Evolutionary conservation across 192 early-diverging fungal genomes (phyloP), one percentile per base, ranked within the genome.

Genomic region (Phycomyces blakesleeanus): DNA sequence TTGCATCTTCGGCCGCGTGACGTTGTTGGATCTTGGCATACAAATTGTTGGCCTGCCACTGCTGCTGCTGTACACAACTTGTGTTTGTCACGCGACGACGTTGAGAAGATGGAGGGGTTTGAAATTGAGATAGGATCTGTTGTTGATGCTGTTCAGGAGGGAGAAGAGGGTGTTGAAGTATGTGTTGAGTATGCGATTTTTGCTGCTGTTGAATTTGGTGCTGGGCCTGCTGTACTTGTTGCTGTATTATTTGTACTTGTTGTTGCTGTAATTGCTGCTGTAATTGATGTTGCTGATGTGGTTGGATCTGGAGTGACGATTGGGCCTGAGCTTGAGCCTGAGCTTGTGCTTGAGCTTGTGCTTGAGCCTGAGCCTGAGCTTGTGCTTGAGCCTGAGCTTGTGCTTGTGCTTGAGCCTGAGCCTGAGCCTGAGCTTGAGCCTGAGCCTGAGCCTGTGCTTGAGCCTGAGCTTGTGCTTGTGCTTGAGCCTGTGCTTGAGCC

Each of bases 21-120:
- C 41, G 24, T 42, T 55, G 40, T 37, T 67, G 59, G 15, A 56
- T 14, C 18, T 63, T 63, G 14, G 61, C 22, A 63, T 63, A 63
- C 1, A 63, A 27, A 42, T 63, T 63, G 9, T 41, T 63, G 26
- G 24, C 42, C 21, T 67, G 37, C 39, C 58, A 57, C 29, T 58
- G 57, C 9, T 58, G 57, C 9, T 51, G 58, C 1, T 44, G 55
- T 24, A 57, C 25, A 16, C 34, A 29, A 38, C 15, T 27, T 10
- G 54, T 55, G 27, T 26, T 27, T 52, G 61, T 21, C 51, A 62
- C 39, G 21, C 16, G 50, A 15, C 27, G 18, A n/a, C 51, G 9
- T 5, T 37, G 47, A 38, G 44, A 18, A 25, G 40, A 61, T 25
- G 34, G 61, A 51, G 18, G 25, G 20, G 50, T 18, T n/a, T 61